Conservation (phyloP, 805 yeast genomes). For the Teunomyces tritomae region DNA sequence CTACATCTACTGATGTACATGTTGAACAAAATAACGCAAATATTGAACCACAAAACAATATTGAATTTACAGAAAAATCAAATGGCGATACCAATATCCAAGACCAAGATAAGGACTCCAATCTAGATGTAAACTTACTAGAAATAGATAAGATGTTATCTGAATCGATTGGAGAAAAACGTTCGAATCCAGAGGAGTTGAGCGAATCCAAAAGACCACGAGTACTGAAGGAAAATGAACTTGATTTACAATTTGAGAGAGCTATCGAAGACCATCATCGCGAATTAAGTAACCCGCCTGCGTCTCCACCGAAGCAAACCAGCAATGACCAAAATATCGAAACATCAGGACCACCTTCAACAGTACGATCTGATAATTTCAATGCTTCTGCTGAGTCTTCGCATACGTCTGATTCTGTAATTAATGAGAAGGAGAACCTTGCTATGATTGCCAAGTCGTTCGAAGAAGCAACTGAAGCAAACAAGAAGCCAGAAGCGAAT, state of each 20-base stretch:
- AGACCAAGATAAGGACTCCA: neutral
- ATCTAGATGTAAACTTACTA: slow-evolving; percentile 6
- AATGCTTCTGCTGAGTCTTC: neutral
- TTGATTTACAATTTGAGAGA: slow-evolving; percentile 18
- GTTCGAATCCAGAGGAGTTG: slow-evolving; percentile 2
- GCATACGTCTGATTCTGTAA: neutral
- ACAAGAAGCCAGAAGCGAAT: slow-evolving; percentile 1
- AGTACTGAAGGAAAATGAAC: slow-evolving; percentile 2
- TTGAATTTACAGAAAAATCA: neutral
- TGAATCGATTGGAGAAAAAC: slow-evolving; percentile 13
- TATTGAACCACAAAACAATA: neutral
- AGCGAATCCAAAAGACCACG: slow-evolving; percentile 2
- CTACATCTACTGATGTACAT: neutral
- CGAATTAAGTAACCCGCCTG: slow-evolving; percentile 7
- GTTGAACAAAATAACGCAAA: neutral
- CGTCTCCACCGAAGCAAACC: neutral
- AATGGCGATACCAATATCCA: too few relatives aligned
- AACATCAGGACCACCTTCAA: neutral
- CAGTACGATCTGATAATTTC: slow-evolving; percentile 5
- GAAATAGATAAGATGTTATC: slow-evolving; percentile 20
- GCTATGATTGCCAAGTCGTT: slow-evolving; percentile 33
- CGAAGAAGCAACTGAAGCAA: slow-evolving; percentile 28
- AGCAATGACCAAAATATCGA: neutral
- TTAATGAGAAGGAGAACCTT: slow-evolving; percentile 24
- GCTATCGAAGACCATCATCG: slow-evolving; percentile 17